Evolutionary conservation across 116 monocot species (phyloP).

Genomic region (Papilionanthe hybrid): DNA sequence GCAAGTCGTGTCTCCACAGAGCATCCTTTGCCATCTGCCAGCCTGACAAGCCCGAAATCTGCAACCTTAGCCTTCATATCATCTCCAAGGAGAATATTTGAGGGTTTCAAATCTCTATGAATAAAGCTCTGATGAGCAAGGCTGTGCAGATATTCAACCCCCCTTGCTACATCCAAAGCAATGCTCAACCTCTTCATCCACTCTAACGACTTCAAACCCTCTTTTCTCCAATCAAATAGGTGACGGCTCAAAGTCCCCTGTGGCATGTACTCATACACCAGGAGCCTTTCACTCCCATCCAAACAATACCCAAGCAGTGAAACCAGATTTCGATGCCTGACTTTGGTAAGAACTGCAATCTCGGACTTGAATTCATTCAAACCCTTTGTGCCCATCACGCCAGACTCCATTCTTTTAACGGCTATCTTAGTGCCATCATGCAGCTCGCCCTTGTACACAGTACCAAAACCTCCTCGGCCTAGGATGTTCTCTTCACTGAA

Average conservation of each 20-base stretch:
- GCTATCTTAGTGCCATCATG: constrained; percentile 70
- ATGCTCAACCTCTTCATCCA: constrained; percentile 71
- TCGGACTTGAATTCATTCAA: constrained; percentile 54
- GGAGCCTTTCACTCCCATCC: constrained; percentile 64
- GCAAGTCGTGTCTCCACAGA: constrained; percentile 66
- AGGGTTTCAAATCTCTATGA: constrained; percentile 69
- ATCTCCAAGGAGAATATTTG: constrained; percentile 72
- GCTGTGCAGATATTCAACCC: constrained; percentile 63
- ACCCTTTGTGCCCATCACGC: constrained; percentile 48
- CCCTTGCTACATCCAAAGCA: constrained; percentile 66
- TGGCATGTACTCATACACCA: constrained; percentile 78
- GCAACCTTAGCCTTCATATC: constrained; percentile 76
- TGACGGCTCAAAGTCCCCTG: constrained; percentile 61
- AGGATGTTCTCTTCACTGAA: constrained; percentile 53
- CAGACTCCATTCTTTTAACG: constrained; percentile 70
- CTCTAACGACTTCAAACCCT: constrained; percentile 47
- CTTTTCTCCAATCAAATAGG: constrained; percentile 52
- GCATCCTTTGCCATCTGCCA: constrained; percentile 53
- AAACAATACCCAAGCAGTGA: constrained; percentile 69
- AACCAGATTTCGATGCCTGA: constrained; percentile 61
- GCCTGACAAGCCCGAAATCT: constrained; percentile 70
- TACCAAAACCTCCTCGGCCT: constrained; percentile 65
- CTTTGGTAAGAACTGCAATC: constrained; percentile 64
- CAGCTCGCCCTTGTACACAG: constrained; percentile 66
- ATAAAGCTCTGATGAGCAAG: constrained; percentile 75